A percentile compares a stretch with the other conserved stretches of the same genome.
Evolutionary conservation across 345 rosid genomes (phyloP).

Genomic region (Laguncularia racemosa): DNA sequence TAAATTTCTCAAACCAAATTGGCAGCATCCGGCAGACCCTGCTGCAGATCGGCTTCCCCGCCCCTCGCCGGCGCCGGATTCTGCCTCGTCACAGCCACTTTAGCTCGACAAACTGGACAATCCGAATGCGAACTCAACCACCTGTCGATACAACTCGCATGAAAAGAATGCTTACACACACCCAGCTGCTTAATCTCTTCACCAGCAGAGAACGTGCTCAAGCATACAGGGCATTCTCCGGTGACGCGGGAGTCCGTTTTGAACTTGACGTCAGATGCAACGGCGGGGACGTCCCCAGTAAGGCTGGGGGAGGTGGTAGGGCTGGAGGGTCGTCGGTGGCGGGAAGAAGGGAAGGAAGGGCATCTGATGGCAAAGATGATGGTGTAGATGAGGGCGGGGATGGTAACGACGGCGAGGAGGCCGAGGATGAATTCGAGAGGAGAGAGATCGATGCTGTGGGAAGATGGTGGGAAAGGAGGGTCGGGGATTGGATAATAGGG

Average conservation of each 20-base stretch:
- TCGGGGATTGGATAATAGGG: conserved; percentile 15
- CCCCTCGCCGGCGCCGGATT: conserved; percentile 8
- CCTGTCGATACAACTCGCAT: conserved; percentile 46
- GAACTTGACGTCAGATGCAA: conserved; percentile 24
- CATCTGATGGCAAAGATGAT: conserved; percentile 50
- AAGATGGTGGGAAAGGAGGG: conserved; percentile 46
- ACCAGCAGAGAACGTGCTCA: conserved; percentile 45
- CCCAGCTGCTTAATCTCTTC: conserved; percentile 45
- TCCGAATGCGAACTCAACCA: conserved; percentile 55
- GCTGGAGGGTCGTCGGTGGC: conserved; percentile 6
- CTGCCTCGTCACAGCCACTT: conserved; percentile 33
- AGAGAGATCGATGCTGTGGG: conserved; percentile 50
- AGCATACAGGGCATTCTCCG: conserved; percentile 66
- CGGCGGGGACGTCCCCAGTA: conserved; percentile 2
- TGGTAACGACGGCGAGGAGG: conserved; percentile 57
- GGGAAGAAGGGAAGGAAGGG: conserved; percentile 27
- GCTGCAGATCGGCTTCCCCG: conserved; percentile 43
- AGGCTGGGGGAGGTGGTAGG: background rate
- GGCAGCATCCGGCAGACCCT: conserved; percentile 64
- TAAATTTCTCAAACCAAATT: conserved; percentile 39
- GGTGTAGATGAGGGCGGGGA: conserved; percentile 64
- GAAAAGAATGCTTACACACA: conserved; percentile 69
- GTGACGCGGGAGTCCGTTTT: conserved; percentile 33
- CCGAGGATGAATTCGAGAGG: conserved; percentile 62
- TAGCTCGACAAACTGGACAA: conserved; percentile 74